These are phyloP conservation scores for Priceomyces melissophilus DNA, from an alignment of 805 yeast genomes.

Conservation along the genomic window DNA sequence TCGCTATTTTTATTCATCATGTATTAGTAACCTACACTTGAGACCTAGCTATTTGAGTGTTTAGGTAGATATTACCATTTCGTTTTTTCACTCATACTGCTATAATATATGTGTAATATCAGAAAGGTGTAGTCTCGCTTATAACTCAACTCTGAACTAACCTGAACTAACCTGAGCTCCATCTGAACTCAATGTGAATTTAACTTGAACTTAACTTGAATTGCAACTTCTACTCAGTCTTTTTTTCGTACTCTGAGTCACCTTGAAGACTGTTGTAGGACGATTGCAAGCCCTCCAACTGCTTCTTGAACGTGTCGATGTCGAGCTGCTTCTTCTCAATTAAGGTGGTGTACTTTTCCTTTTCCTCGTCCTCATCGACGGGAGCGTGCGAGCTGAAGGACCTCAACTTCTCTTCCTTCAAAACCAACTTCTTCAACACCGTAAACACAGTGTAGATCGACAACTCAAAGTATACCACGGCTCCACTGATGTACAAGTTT, in stretches of 20 bases:
- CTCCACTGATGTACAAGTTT: conserved; percentile 61
- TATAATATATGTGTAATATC: background rate
- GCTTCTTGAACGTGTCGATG: conserved; percentile 46
- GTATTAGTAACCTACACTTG: background rate
- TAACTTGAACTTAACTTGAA: too few relatives aligned
- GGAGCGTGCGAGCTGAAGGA: conserved; percentile 10
- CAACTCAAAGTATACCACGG: conserved; percentile 52
- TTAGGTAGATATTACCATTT: background rate
- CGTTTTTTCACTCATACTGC: background rate
- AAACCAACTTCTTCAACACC: conserved; percentile 50
- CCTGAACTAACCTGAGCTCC: too few relatives aligned
- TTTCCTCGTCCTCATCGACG: conserved; percentile 20
- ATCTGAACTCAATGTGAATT: too few relatives aligned
- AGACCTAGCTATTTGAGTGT: too few relatives aligned
- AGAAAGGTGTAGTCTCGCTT: too few relatives aligned
- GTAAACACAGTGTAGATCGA: conserved; percentile 54
- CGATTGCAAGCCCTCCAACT: conserved; percentile 48
- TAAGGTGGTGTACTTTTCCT: conserved; percentile 31
- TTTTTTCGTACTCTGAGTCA: conserved; percentile 10
- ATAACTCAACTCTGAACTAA: too few relatives aligned
- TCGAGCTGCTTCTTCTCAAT: conserved; percentile 41
- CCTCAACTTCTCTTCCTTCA: conserved; percentile 35
- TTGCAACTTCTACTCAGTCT: conserved; percentile 1
- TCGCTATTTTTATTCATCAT: too few relatives aligned
- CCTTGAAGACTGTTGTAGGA: conserved; percentile 42